Conservation (phyloP, 352 stramenopile species). For the Phytophthora pluvialis region DNA sequence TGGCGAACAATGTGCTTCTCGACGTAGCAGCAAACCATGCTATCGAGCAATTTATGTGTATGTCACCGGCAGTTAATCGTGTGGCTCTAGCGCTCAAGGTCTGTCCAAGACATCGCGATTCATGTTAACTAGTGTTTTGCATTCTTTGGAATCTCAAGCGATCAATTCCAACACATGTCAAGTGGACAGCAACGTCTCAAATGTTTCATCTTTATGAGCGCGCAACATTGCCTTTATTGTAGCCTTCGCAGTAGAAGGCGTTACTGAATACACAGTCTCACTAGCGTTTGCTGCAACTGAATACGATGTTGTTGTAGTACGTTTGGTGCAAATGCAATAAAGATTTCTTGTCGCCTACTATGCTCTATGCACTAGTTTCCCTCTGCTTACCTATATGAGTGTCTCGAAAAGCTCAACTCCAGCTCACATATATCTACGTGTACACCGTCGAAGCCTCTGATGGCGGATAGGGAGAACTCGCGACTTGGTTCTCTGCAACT, state of each 20-base stretch:
- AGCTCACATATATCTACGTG: too few relatives aligned
- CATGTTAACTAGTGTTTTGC: neutral
- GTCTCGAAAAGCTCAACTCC: too few relatives aligned
- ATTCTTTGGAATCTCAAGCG: neutral
- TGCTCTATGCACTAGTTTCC: neutral
- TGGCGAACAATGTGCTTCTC: neutral
- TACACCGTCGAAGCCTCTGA: neutral
- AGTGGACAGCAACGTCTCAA: neutral
- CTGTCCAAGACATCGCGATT: neutral
- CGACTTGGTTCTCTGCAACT: too few relatives aligned
- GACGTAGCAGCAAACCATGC: neutral
- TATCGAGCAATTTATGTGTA: neutral
- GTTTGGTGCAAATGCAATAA: too few relatives aligned
- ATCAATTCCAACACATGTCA: neutral
- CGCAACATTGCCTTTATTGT: neutral
- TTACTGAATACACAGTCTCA: conserved; percentile 1
- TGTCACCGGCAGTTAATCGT: neutral
- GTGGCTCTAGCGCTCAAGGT: neutral
- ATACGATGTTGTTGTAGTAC: too few relatives aligned
- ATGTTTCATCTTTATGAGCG: neutral
- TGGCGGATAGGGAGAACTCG: neutral
- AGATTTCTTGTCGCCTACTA: too few relatives aligned
- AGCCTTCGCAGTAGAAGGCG: neutral
- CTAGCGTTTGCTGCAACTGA: too few relatives aligned
- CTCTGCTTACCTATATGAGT: neutral